Evolutionary conservation across 2,329 filamentous ascomycete genomes (phyloP).

Genomic region (Shiraia sp.): DNA sequence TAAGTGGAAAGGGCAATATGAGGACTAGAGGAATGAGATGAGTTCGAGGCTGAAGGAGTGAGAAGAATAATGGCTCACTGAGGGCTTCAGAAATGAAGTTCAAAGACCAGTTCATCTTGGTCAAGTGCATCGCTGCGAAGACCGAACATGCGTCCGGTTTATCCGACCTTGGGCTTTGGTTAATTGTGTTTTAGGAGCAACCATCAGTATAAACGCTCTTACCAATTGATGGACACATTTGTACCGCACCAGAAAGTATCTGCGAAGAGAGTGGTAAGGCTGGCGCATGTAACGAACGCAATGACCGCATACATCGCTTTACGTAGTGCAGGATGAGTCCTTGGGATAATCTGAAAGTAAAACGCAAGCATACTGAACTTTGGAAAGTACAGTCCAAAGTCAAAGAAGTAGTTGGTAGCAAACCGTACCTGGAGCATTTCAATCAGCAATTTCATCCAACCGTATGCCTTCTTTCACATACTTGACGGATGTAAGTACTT

Average conservation of each 20-base stretch:
- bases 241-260: slow-evolving; percentile 14
- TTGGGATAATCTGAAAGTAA: slow-evolving; percentile 9
- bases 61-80: slow-evolving; percentile 2
- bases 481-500: neutral
- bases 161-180: neutral
- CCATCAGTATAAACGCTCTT: neutral
- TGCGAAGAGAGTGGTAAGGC: slow-evolving; percentile 6
- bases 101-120: slow-evolving; percentile 9
- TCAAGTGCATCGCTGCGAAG: slow-evolving; percentile 5
- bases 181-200: neutral
- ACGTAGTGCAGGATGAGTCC: slow-evolving; percentile 2
- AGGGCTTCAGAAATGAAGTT: slow-evolving; percentile 10
- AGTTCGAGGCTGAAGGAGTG: neutral
- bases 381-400: slow-evolving; percentile 9
- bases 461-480: neutral
- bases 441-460: no score
- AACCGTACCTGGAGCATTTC: slow-evolving; percentile 6
- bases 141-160: slow-evolving; percentile 1
- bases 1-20: slow-evolving; percentile 3
- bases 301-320: slow-evolving; percentile 6
- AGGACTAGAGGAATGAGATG: slow-evolving; percentile 1
- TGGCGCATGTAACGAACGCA: slow-evolving; percentile 3
- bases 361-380: slow-evolving; percentile 12
- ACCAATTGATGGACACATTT: slow-evolving; percentile 6
- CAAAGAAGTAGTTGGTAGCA: slow-evolving; percentile 13